phyloP scores from a whole-genome alignment of 768 basidiomycete species.

The Panaeolus cyanescens region DNA sequence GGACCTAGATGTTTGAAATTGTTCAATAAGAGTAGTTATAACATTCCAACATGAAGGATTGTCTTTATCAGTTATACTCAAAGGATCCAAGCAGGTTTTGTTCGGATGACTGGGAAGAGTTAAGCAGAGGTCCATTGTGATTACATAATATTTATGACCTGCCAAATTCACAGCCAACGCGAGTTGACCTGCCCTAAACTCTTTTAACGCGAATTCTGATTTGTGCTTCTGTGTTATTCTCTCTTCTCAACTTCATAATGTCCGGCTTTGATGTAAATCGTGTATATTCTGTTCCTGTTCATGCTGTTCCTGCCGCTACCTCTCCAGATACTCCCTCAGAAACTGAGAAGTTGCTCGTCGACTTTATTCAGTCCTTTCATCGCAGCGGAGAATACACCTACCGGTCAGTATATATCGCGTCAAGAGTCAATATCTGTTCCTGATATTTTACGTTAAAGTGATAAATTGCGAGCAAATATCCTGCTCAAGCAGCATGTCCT shows the following conservation, averaged over 20 bases:
- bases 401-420: conserved; percentile 50
- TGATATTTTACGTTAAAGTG: conserved; percentile 47
- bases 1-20: conserved; percentile 10
- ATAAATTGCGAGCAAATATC: conserved; percentile 87
- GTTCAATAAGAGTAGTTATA: conserved; percentile 21
- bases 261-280: conserved; percentile 86
- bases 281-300: conserved; percentile 80
- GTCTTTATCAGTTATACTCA: conserved; percentile 26
- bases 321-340: conserved; percentile 77
- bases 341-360: conserved; percentile 75
- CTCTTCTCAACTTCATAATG: conserved; percentile 43
- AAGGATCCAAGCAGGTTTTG: conserved; percentile 23
- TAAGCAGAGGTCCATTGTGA: conserved; percentile 8
- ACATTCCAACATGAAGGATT: conserved; percentile 30
- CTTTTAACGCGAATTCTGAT: conserved; percentile 20
- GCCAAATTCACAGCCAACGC: conserved; percentile 17
- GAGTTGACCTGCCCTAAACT: conserved; percentile 37
- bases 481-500: conserved; percentile 87
- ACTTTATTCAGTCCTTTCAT: conserved; percentile 88
- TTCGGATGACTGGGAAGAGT: conserved; percentile 27
- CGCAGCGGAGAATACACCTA: conserved; percentile 92
- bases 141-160: neutral
- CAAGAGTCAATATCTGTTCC: conserved; percentile 3
- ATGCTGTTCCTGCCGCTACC: conserved; percentile 56
- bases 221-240: conserved; percentile 9